Evolutionary conservation across 2,329 filamentous ascomycete species (phyloP).

Genomic region (Cordyceps javanica): DNA sequence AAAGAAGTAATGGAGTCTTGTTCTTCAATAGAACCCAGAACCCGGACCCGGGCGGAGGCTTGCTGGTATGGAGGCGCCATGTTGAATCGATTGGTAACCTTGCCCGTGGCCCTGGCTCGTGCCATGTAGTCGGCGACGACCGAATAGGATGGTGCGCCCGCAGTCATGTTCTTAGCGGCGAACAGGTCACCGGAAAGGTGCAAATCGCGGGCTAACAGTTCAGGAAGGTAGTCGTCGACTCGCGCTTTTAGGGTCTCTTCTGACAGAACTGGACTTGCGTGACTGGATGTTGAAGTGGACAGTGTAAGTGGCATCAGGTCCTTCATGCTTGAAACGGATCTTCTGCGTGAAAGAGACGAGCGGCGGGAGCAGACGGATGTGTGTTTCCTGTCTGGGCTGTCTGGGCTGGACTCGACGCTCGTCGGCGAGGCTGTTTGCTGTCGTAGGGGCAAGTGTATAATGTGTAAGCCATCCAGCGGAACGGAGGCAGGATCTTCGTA

Average conservation of each 20-base stretch:
- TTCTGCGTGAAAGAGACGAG: constrained; percentile 21
- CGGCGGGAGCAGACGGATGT: not conserved
- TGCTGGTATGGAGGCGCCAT: constrained; percentile 24
- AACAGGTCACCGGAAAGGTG: constrained; percentile 44
- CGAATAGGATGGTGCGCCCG: constrained; percentile 38
- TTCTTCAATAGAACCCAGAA: constrained; percentile 31
- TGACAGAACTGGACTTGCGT: constrained; percentile 17
- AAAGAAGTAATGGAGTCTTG: constrained; percentile 30
- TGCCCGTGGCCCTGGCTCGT: constrained; percentile 14
- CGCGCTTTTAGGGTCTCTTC: constrained; percentile 25
- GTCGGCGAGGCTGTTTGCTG: not conserved
- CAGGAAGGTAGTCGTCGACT: constrained; percentile 43
- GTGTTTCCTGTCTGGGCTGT: constrained; percentile 14
- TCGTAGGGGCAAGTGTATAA: not conserved
- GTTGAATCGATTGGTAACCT: constrained; percentile 17
- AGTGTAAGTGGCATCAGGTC: constrained; percentile 32
- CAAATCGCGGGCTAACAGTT: constrained; percentile 49
- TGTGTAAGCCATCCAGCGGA: constrained; percentile 10
- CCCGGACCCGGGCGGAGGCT: constrained; percentile 24
- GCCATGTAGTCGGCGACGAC: constrained; percentile 27
- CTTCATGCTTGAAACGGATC: constrained; percentile 35
- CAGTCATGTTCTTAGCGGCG: constrained; percentile 44
- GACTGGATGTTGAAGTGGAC: constrained; percentile 22
- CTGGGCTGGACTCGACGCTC: not conserved
- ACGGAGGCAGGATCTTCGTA: constrained; percentile 10